These are phyloP conservation scores for Artemisia argyi DNA, from an alignment of 129 eudicot species.

Conservation along the genomic window DNA sequence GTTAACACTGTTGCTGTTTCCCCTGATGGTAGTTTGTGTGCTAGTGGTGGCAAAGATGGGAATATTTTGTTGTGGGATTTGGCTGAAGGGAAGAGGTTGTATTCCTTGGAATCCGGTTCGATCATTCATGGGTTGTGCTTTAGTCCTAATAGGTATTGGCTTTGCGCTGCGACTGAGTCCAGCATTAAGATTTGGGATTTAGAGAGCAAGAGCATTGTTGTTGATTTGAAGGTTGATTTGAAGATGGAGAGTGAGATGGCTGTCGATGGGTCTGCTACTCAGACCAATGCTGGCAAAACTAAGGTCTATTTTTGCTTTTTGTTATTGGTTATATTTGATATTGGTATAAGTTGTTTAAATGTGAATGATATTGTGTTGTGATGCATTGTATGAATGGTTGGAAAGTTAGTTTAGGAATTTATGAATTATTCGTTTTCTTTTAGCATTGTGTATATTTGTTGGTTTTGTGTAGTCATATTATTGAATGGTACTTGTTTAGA, in stretches of 20 bases:
- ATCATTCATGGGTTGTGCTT: constrained; percentile 51
- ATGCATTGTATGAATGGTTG: too few species aligned
- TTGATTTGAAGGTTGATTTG: constrained; percentile 67
- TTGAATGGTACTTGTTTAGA: too few species aligned
- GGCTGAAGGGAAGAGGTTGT: constrained; percentile 57
- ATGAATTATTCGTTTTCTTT: too few species aligned
- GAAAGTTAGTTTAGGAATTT: too few species aligned
- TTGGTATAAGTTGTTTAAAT: too few species aligned
- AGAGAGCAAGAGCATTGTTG: constrained; percentile 57
- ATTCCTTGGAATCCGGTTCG: constrained; percentile 27
- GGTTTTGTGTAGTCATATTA: too few species aligned
- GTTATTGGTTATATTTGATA: too few species aligned
- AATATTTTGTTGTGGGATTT: constrained; percentile 68
- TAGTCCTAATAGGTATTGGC: constrained; percentile 84
- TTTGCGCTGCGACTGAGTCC: constrained; percentile 72
- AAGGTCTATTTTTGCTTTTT: constrained; percentile 38
- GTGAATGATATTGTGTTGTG: too few species aligned
- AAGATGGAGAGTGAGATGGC: constrained; percentile 73
- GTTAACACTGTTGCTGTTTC: constrained; percentile 74
- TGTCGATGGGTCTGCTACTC: constrained; percentile 48
- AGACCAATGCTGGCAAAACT: constrained; percentile 53
- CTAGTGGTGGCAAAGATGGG: constrained; percentile 79
- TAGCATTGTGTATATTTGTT: too few species aligned
- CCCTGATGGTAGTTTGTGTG: constrained; percentile 64
- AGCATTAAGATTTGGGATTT: constrained; percentile 74